Conservation (phyloP, 2,329 filamentous ascomycete species). For the Aureobasidium sp. region DNA sequence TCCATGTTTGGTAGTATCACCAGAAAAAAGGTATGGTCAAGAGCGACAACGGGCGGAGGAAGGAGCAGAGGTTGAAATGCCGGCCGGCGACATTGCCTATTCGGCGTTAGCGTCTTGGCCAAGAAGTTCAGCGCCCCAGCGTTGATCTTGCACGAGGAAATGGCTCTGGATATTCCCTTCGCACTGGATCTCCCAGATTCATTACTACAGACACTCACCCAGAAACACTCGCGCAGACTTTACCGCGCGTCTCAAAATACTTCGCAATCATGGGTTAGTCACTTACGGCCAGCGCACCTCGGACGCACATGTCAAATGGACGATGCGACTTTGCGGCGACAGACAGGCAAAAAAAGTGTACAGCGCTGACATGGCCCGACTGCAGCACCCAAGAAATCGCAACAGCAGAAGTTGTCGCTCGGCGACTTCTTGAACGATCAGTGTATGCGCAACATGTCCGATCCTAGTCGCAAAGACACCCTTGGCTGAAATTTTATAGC, state of each 20-base stretch:
- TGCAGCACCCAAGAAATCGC: constrained; percentile 84
- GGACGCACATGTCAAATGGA: neutral
- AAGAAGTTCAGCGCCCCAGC: constrained; percentile 5
- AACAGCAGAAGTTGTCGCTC: constrained; percentile 94
- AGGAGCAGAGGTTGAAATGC: neutral
- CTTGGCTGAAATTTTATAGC: constrained; percentile 38
- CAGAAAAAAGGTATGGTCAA: neutral
- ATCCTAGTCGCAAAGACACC: constrained; percentile 15
- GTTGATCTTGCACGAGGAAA: neutral
- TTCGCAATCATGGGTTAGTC: constrained; percentile 49
- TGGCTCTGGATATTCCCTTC: neutral
- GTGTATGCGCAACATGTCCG: constrained; percentile 51
- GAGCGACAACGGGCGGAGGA: neutral
- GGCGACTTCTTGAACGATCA: constrained; percentile 90
- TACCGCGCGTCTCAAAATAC: constrained; percentile 12
- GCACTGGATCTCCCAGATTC: neutral
- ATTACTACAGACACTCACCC: neutral
- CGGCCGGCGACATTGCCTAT: neutral
- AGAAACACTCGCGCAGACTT: constrained; percentile 10
- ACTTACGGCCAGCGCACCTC: constrained; percentile 3
- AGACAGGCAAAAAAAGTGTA: constrained; percentile 11
- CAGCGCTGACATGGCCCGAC: constrained; percentile 10
- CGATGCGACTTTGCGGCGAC: constrained; percentile 16
- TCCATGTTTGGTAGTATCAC: neutral
- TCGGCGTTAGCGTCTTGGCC: neutral